phyloP scores from a whole-genome alignment of 441 rosid genomes.

The Sinapis alba region DNA sequence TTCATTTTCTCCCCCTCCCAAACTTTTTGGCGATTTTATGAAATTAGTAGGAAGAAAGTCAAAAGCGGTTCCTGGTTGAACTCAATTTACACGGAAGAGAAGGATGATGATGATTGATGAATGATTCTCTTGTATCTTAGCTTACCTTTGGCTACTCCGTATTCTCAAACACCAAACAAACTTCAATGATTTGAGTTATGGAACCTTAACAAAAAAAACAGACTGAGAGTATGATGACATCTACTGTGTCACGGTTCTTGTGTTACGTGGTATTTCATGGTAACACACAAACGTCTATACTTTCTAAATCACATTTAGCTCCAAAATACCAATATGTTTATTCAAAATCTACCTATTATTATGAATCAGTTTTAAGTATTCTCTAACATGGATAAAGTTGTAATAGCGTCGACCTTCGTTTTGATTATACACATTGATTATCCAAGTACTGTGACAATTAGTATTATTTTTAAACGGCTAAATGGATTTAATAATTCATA shows the following conservation, averaged over 20 bases:
- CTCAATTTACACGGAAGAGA: slow-evolving; percentile 2
- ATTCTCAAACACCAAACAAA: slow-evolving; percentile 16
- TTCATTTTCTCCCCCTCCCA: background rate
- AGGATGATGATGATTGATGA: background rate
- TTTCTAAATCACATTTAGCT: background rate
- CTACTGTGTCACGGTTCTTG: background rate
- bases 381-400: background rate
- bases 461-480: background rate
- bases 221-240: background rate
- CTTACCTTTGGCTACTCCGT: slow-evolving; percentile 6
- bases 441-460: background rate
- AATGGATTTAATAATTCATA: background rate
- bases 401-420: background rate
- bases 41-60: background rate
- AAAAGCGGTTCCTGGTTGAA: slow-evolving; percentile 1
- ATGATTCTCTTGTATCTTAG: background rate
- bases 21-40: background rate
- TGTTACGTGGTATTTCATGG: slow-evolving; percentile 3
- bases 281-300: no score
- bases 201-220: background rate
- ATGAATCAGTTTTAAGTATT: background rate
- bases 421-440: background rate
- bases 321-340: background rate
- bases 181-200: slow-evolving; percentile 3
- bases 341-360: background rate